Base-by-base conservation (phyloP, 306 rosid genomes). In the Macrotyloma uniflorum region DNA sequence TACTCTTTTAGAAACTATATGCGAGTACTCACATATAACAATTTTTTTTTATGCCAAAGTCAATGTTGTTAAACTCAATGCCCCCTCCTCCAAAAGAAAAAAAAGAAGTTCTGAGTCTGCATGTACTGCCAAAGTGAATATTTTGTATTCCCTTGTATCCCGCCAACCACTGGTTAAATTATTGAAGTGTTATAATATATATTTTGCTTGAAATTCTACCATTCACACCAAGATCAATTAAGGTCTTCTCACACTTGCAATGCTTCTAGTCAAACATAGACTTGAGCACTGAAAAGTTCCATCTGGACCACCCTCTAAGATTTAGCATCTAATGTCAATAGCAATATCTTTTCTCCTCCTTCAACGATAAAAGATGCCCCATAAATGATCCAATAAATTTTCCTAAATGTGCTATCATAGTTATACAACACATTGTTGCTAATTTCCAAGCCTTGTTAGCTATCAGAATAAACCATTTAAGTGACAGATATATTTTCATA, bases 321-420 rank as follows among this genome's bases (percentile, higher is more conserved):
- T 53, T 23, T 45, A 69, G 23, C 42, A n/a, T 70, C 61, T 28
- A 28, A 70, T 28, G 3, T 28, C 59, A 26, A 69, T 42, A 43
- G 23, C 40, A 10, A 42, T 43, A 14, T 69, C n/a, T 5, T 69
- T 69, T 69, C 42, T 47, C 26, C 74, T 32, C 15, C 74, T 69
- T 46, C 10, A 16, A 47, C 74, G 3, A 45, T 23, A 23, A 46
- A 69, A 6, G 40, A 46, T 47, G 5, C 14, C 0, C 2, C 10
- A 5, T 8, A 26, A 69, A n/a, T 5, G 30, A 50, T 70, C 33
- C 12, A 50, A 11, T 30, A 9, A 47, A 19, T 0, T 36, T 12
- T 20, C 50, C 18, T 10, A 65, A 11, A 65, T 20, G 50, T 3
- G 4, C 11, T 64, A 33, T 63, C 20, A 32, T 32, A 32, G 16